Base-by-base conservation (phyloP, 1,139 yeast species). In the Zygosaccharomyces sapae region DNA sequence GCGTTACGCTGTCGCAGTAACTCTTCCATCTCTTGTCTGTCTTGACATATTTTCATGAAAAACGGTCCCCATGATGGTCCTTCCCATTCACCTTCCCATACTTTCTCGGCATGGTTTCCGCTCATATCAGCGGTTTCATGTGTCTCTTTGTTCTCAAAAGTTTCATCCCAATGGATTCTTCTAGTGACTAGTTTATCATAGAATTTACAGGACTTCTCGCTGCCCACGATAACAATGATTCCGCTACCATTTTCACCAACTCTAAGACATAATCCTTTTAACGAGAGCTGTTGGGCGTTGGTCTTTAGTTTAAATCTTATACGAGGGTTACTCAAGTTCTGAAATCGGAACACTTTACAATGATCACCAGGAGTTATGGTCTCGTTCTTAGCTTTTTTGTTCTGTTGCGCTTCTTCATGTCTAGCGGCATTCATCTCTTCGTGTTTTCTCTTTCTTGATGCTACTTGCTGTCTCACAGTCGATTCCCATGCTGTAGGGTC, bases 401-500 rank as follows among this genome's bases (percentile, higher is more conserved):
- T 50, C 31, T 51, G 41, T 2, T 49, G 35, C 1, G 67, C 65
- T 38, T 56, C 59, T 33, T 53, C 53, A 44, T 63, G 66, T 24
- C 97, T 71, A 2, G 71, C 77, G 45, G 76, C 75, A 63, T 92
- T 92, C 29, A 67, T 75, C 34, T 69, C 69, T 53, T 78, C 72
- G 66, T 92, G 99, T 41, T 70, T 69, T n/a, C 69, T 57, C 30
- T 70, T 70, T 24, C 99, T 72, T 39, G 78, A 77, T 36, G 76
- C 81, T 7, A 88, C 84, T 53, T 90, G 94, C 35, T 71, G 67
- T 42, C 79, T 72, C 0, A 94, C 97, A 47, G 74, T 68, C 63
- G 74, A 73, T 61, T 92, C 98, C 56, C 90, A 83, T 3, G 80
- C 80, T 0, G 98, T 92, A 0, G 98, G 98, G 61, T 92, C 96